Conservation (phyloP, 306 rosid genomes). For the Glycine latifolia region DNA sequence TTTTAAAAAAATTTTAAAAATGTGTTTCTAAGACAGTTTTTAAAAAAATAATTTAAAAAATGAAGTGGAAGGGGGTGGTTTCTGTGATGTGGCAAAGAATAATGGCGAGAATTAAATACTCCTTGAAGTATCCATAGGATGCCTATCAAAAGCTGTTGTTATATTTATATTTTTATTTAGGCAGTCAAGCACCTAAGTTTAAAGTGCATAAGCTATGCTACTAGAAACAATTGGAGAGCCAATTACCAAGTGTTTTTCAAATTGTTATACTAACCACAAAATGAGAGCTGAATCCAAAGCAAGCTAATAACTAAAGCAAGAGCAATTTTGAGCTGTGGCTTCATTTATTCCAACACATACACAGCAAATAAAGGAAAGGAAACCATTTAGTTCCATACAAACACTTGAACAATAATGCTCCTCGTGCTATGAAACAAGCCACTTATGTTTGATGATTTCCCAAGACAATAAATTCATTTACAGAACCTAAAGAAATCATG, state of each 20-base stretch:
- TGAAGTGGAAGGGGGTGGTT: no score
- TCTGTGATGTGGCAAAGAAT: no score
- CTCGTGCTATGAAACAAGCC: conserved; percentile 31
- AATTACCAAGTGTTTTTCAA: conserved; percentile 7
- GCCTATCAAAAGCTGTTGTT: not conserved
- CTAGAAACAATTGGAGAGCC: conserved; percentile 23
- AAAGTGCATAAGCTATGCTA: not conserved
- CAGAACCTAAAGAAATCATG: conserved; percentile 5
- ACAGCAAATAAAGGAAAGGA: no score
- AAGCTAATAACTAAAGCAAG: no score
- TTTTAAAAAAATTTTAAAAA: no score
- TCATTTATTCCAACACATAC: no score
- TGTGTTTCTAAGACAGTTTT: no score
- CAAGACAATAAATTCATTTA: conserved; percentile 1
- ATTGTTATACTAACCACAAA: conserved; percentile 68
- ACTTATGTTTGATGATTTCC: conserved; percentile 18
- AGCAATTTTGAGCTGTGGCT: no score
- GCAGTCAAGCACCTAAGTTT: not conserved
- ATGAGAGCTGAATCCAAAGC: conserved; percentile 62
- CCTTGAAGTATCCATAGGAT: not conserved
- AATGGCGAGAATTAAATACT: not conserved
- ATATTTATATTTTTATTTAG: not conserved
- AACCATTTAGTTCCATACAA: no score
- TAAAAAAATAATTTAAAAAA: no score
- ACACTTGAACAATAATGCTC: conserved; percentile 37